These are phyloP conservation scores for Globisporangium cylindrosporum DNA, from an alignment of 352 stramenopile genomes.

Conservation along the genomic window DNA sequence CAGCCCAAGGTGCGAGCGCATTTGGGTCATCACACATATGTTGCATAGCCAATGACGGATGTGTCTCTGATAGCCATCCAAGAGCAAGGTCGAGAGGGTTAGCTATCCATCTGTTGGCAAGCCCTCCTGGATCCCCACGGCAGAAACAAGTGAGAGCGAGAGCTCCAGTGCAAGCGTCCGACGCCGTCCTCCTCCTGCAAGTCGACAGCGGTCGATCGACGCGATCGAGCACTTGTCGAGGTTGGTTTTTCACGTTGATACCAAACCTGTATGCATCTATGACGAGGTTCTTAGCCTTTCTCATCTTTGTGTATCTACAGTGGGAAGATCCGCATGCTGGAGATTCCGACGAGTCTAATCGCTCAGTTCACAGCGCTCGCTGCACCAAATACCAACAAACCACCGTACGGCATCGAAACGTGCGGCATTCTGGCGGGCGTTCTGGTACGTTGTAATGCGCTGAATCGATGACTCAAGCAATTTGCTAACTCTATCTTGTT, in stretches of 20 bases:
- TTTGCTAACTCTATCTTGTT: too few species aligned
- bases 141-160: neutral
- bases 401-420: constrained; percentile 86
- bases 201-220: constrained; percentile 52
- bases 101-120: constrained; percentile 60
- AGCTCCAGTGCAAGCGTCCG: constrained; percentile 16
- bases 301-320: constrained; percentile 16
- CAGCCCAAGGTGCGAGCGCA: neutral
- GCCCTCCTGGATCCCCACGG: constrained; percentile 55
- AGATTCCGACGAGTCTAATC: constrained; percentile 74
- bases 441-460: constrained; percentile 37
- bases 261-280: too few species aligned
- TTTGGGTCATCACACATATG: neutral
- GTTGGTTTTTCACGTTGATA: constrained; percentile 21
- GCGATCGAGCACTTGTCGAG: constrained; percentile 58
- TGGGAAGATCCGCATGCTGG: constrained; percentile 55
- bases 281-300: too few species aligned
- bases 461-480: neutral
- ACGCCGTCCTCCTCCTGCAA: constrained; percentile 22
- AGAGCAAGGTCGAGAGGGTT: constrained; percentile 1
- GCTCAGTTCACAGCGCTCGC: constrained; percentile 76
- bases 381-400: constrained; percentile 69
- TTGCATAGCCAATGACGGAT: neutral
- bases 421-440: constrained; percentile 87
- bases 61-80: neutral